Percentiles rank a stretch among this genome's conserved stretches.
These are phyloP conservation scores for Fusarium cicatricum DNA, from an alignment of 2,329 filamentous ascomycete species.

Conservation along the genomic window DNA sequence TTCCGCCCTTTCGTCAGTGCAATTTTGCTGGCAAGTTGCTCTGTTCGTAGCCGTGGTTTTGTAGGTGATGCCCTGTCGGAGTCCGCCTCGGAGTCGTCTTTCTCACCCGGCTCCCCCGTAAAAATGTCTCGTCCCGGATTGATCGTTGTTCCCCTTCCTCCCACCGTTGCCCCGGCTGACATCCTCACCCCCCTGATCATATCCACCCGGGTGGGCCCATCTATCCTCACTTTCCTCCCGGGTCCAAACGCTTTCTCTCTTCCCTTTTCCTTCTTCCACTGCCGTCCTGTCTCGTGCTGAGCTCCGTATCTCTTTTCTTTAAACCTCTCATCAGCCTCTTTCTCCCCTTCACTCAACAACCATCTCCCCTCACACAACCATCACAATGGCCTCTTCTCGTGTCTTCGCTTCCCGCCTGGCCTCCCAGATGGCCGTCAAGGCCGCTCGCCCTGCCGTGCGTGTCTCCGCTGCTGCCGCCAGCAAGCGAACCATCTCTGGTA, in stretches of 20 bases:
- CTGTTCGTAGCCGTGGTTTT: constrained; percentile 5
- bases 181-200: constrained; percentile 44
- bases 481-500: constrained; percentile 81
- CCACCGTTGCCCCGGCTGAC: constrained; percentile 49
- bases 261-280: constrained; percentile 52
- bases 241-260: constrained; percentile 50
- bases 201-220: constrained; percentile 48
- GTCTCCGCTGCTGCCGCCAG: constrained; percentile 69
- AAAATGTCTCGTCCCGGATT: constrained; percentile 45
- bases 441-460: constrained; percentile 78
- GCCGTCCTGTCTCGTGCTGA: constrained; percentile 46
- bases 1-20: constrained; percentile 17
- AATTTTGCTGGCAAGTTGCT: constrained; percentile 12
- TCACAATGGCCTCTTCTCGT: constrained; percentile 83
- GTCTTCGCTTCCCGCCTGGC: constrained; percentile 81
- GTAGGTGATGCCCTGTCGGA: constrained; percentile 4
- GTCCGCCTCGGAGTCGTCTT: constrained; percentile 19
- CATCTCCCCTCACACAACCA: constrained; percentile 55
- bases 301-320: constrained; percentile 47
- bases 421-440: constrained; percentile 79
- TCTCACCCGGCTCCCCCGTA: constrained; percentile 35
- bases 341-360: constrained; percentile 40
- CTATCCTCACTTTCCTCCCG: constrained; percentile 48
- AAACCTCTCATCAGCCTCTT: constrained; percentile 46
- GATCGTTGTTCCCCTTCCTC: constrained; percentile 39